These are phyloP conservation scores for Fraxinus nigra DNA, from an alignment of 305 asterid species.

Conservation along the genomic window DNA sequence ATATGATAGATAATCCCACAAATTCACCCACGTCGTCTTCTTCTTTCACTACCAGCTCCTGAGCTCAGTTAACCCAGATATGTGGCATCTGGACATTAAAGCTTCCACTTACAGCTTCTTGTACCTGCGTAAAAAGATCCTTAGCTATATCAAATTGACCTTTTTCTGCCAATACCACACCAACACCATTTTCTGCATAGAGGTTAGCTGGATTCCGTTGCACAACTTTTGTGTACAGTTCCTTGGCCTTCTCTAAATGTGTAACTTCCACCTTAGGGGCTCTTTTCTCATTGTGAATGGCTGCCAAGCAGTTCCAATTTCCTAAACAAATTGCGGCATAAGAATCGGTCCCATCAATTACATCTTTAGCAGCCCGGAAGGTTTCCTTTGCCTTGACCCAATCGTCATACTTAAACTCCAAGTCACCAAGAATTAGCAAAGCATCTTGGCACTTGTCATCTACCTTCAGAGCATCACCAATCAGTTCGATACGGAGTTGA, in stretches of 20 bases:
- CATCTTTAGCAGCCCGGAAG: constrained; percentile 76
- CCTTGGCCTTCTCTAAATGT: constrained; percentile 96
- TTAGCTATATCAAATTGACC: constrained; percentile 95
- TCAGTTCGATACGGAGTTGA: constrained; percentile 81
- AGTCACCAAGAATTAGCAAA: constrained; percentile 89
- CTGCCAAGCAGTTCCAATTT: constrained; percentile 95
- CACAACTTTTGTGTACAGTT: constrained; percentile 87
- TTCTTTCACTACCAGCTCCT: not conserved
- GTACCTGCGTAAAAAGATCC: constrained; percentile 95
- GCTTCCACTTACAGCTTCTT: constrained; percentile 98
- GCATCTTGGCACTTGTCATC: constrained; percentile 89
- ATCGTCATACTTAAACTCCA: constrained; percentile 97
- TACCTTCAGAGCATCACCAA: constrained; percentile 79
- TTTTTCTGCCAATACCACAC: constrained; percentile 89
- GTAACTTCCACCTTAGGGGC: constrained; percentile 91
- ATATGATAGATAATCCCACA: no score
- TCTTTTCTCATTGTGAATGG: constrained; percentile 91
- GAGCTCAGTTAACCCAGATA: constrained; percentile 98
- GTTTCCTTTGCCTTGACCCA: constrained; percentile 99
- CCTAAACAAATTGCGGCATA: constrained; percentile 98
- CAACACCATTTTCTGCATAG: constrained; percentile 98
- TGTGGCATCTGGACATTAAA: constrained; percentile 87
- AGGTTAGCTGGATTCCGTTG: constrained; percentile 76
- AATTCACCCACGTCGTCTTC: no score
- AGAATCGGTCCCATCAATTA: constrained; percentile 71